These are phyloP conservation scores for Saccharomyces hybrid DNA, from an alignment of 1,139 yeast species.

Conservation along the genomic window DNA sequence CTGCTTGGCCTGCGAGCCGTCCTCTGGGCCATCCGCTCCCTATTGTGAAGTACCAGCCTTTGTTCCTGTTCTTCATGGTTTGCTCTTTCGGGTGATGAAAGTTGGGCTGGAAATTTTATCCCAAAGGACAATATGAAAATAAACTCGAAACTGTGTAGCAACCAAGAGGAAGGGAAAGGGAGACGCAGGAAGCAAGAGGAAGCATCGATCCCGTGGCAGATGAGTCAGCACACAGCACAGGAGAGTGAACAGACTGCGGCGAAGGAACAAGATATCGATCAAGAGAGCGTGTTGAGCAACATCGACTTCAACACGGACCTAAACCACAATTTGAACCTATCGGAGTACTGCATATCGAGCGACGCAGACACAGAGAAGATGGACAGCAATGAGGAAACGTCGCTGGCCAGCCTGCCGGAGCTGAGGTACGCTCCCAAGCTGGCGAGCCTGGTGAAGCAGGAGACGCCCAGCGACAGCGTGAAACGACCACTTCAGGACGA, in stretches of 20 bases:
- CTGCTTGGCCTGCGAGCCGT: background rate
- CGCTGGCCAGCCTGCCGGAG: background rate
- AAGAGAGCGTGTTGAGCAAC: slow-evolving; percentile 23
- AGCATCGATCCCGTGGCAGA: background rate
- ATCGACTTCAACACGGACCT: slow-evolving; percentile 20
- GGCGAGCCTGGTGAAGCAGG: background rate
- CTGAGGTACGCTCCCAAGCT: background rate
- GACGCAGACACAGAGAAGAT: slow-evolving; percentile 33
- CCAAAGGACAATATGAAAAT: background rate
- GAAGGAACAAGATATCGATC: slow-evolving; percentile 17
- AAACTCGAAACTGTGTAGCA: background rate
- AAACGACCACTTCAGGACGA: background rate
- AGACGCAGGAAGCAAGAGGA: background rate
- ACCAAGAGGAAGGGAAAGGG: background rate
- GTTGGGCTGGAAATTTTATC: background rate
- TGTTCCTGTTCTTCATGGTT: background rate
- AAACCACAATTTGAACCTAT: slow-evolving; percentile 15
- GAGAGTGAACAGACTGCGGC: background rate
- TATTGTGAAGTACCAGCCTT: background rate
- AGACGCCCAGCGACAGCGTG: background rate
- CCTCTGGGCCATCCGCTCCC: background rate
- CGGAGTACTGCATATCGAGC: slow-evolving; percentile 28
- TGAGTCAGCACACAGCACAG: background rate
- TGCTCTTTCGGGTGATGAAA: background rate
- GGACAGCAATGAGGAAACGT: slow-evolving; percentile 13